Percentiles rank a stretch among this genome's conserved stretches.
These are phyloP conservation scores for Endoconidiophora polonica DNA, from an alignment of 2,329 filamentous ascomycete genomes.

Conservation along the genomic window DNA sequence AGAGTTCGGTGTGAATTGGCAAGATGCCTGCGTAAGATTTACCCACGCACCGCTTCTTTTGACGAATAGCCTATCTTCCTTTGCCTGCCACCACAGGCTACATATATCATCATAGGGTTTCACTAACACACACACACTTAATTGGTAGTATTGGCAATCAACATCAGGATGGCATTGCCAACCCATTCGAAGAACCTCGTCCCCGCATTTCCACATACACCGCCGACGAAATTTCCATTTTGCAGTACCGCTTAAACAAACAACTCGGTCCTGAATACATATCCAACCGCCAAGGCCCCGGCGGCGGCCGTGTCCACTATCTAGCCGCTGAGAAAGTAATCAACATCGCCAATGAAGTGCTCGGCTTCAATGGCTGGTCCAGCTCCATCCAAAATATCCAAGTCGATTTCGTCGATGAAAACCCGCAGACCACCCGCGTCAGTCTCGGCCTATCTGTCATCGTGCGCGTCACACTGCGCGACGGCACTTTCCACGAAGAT, in stretches of 20 bases:
- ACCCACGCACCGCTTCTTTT: not conserved
- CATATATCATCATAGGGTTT: too few species aligned
- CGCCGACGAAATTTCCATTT: slow-evolving; percentile 73
- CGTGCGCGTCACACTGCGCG: slow-evolving; percentile 72
- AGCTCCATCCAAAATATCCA: slow-evolving; percentile 89
- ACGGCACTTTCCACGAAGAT: slow-evolving; percentile 96
- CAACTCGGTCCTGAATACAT: slow-evolving; percentile 94
- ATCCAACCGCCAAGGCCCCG: slow-evolving; percentile 67
- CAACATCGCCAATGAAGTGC: slow-evolving; percentile 82
- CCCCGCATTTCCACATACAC: slow-evolving; percentile 65
- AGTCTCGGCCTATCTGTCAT: slow-evolving; percentile 79
- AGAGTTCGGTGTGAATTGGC: not conserved
- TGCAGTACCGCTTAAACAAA: slow-evolving; percentile 75
- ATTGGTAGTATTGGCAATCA: slow-evolving; percentile 49
- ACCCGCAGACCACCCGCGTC: slow-evolving; percentile 58
- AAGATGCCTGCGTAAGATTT: slow-evolving; percentile 29
- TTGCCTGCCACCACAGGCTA: too few species aligned
- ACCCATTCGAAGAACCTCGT: slow-evolving; percentile 65
- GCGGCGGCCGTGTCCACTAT: slow-evolving; percentile 79
- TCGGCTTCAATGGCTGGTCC: slow-evolving; percentile 96
- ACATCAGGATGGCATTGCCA: slow-evolving; percentile 40
- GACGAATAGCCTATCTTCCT: not conserved
- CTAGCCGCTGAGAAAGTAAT: slow-evolving; percentile 95
- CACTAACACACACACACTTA: too few species aligned
- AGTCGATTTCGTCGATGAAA: slow-evolving; percentile 89